Base-by-base conservation (phyloP, 805 yeast species). In the Ogataea zsoltii region DNA sequence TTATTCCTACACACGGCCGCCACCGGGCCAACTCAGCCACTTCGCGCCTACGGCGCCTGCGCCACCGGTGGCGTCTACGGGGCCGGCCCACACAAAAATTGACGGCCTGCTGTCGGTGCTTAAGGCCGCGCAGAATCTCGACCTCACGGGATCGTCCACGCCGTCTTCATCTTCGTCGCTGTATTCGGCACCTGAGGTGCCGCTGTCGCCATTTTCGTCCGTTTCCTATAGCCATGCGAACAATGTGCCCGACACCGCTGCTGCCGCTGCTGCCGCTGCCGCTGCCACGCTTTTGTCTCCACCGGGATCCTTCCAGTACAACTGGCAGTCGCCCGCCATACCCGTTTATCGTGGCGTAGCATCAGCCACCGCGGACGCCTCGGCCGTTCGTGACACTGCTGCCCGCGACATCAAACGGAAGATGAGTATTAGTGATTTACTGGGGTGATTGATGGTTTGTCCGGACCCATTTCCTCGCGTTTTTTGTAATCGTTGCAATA, bases 71-170 rank as follows among this genome's bases (percentile, higher is more conserved):
- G 40, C 28, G 17, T n/a, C 34, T 12, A 26, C 45, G 16, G 42
- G 36, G 19, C 44, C 46, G 17, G 41, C 34, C 25, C 44, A 43
- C 23, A 38, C 19, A 26, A 53, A 49, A 31, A 41, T 40, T 9
- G 60, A 58, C 39, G 60, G 61, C 5, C 44, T 58, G 5, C 44
- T 57, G 13, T 57, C 63, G 2, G 63, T 58, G 14, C 45, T 58
- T 19, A 50, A 48, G 33, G 63, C 63, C 9, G 63, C 63, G 18
- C 57, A 58, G 38, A 50, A 54, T 33, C 36, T 54, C 26, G 58
- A 54, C 38, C 38, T 42, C 21, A 29, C 45, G 26, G 30, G 48
- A 11, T 14, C 52, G 19, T 41, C 52, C 5, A 32, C 21, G 12
- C 23, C 32, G 6, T 41, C 43, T 2, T 15, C 49, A 2, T 32